A percentile compares a stretch with the other conserved stretches of the same genome.
phyloP scores from a whole-genome alignment of 2,329 filamentous ascomycete genomes.

The Hypoxylon sp. region DNA sequence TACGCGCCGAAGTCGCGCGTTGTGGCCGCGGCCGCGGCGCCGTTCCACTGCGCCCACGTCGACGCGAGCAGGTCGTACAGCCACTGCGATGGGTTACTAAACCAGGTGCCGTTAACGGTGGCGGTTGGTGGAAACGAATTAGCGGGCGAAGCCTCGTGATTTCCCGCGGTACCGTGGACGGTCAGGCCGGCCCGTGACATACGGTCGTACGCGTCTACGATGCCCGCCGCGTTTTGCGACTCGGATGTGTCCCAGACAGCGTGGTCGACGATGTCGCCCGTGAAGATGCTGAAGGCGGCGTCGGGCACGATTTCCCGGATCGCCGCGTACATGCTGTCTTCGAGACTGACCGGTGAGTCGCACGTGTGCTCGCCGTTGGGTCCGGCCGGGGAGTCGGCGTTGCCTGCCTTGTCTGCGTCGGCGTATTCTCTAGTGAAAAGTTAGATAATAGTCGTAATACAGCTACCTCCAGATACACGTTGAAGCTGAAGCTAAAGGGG shows the following conservation, averaged over 20 bases:
- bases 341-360: slow-evolving; percentile 62
- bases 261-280: slow-evolving; percentile 69
- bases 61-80: slow-evolving; percentile 62
- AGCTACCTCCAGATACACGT: too few species aligned
- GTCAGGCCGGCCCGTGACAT: slow-evolving; percentile 58
- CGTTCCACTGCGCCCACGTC: slow-evolving; percentile 63
- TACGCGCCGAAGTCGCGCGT: slow-evolving; percentile 61
- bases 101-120: slow-evolving; percentile 35
- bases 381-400: slow-evolving; percentile 62
- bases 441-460: slow-evolving; percentile 24
- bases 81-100: slow-evolving; percentile 56
- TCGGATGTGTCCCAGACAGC: slow-evolving; percentile 60
- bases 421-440: slow-evolving; percentile 56
- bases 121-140: slow-evolving; percentile 62
- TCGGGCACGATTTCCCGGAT: slow-evolving; percentile 61
- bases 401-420: slow-evolving; percentile 59
- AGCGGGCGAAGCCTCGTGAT: slow-evolving; percentile 67
- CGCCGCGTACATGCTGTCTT: slow-evolving; percentile 66
- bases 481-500: not conserved
- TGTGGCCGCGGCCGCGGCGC: slow-evolving; percentile 50
- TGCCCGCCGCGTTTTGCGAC: slow-evolving; percentile 46
- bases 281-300: slow-evolving; percentile 68
- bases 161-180: slow-evolving; percentile 66
- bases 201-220: slow-evolving; percentile 60
- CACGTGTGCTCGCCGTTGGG: slow-evolving; percentile 65